Evolutionary conservation across 345 rosid genomes (phyloP).

Genomic region (Eucalyptus urophylla): DNA sequence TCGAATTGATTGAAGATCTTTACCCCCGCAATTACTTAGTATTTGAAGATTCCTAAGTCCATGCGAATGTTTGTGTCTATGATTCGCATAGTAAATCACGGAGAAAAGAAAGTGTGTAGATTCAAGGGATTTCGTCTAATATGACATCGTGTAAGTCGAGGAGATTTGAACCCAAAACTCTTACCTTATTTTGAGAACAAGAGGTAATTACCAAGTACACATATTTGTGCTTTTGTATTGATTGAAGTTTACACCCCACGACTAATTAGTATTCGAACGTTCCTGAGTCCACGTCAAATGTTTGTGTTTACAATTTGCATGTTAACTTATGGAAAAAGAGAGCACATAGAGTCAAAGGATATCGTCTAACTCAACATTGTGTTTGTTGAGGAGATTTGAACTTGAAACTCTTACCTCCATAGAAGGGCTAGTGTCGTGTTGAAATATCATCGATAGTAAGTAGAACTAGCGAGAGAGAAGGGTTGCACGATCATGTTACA

Average conservation of each 20-base stretch:
- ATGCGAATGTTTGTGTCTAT: neutral
- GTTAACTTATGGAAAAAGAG: neutral
- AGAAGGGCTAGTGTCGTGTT: neutral
- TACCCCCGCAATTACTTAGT: neutral
- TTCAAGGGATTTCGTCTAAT: neutral
- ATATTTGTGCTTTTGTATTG: neutral
- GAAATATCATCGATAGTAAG: fast-evolving
- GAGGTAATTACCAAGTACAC: fast-evolving
- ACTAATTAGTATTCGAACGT: neutral
- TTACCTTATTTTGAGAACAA: neutral
- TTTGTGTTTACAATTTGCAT: neutral
- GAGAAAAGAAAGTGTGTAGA: neutral
- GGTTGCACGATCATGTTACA: neutral
- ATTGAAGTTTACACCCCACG: neutral
- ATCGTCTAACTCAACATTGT: neutral
- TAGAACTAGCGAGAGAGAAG: neutral
- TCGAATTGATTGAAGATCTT: too few species aligned
- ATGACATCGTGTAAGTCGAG: neutral
- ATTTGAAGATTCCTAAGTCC: neutral
- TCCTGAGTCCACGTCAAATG: neutral
- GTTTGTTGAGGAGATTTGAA: neutral
- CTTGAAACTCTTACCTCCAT: neutral
- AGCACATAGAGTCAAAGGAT: neutral
- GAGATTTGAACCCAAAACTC: neutral
- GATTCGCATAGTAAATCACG: fast-evolving